Evolutionary conservation across 78 protist genomes (phyloP).

Genomic region (Protostelium mycophagum): DNA sequence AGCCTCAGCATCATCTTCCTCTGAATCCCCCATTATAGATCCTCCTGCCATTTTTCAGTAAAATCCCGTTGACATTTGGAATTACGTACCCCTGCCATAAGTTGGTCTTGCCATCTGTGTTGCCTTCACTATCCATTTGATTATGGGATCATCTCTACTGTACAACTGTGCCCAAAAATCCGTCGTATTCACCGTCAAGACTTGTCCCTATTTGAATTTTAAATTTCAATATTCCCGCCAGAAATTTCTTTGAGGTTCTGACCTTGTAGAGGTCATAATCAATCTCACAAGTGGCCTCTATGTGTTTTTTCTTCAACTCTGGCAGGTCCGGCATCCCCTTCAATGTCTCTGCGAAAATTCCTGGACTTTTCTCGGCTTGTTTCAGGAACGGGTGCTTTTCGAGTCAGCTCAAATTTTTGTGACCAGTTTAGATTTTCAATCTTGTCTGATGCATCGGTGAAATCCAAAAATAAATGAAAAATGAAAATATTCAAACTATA

Average conservation of each 20-base stretch:
- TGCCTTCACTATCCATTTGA: neutral
- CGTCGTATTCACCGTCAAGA: neutral
- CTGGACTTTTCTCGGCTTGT: neutral
- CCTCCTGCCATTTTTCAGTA: neutral
- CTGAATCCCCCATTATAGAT: neutral
- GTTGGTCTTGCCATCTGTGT: neutral
- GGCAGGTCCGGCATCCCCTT: neutral
- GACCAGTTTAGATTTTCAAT: too few relatives aligned
- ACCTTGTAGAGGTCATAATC: neutral
- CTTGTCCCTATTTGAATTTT: neutral
- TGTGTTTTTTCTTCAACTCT: neutral
- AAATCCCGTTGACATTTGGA: neutral
- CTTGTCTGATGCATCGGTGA: too few relatives aligned
- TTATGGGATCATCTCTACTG: neutral
- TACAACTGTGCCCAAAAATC: neutral
- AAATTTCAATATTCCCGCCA: too few relatives aligned
- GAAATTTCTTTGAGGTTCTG: neutral
- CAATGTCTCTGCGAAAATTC: neutral
- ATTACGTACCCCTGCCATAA: neutral
- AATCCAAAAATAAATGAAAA: too few relatives aligned
- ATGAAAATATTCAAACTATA: neutral
- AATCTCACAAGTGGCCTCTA: neutral
- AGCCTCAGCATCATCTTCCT: neutral
- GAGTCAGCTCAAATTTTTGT: too few relatives aligned
- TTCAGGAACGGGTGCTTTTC: neutral